phyloP scores from a whole-genome alignment of 2,329 filamentous ascomycete species.

The Keithomyces neogunnii region DNA sequence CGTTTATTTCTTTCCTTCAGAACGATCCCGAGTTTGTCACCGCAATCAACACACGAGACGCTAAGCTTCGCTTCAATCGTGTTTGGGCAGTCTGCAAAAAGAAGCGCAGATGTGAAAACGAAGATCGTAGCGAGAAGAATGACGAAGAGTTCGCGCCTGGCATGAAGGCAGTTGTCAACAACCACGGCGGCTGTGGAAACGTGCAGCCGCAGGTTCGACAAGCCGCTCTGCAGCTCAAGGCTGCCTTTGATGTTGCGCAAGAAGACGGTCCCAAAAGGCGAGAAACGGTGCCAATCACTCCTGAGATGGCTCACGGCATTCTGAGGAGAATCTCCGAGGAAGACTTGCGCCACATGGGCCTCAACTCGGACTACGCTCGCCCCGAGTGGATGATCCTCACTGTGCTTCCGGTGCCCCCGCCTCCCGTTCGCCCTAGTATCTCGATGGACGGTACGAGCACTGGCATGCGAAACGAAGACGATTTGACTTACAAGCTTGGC shows the following conservation, averaged over 20 bases:
- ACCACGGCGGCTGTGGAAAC: constrained; percentile 92
- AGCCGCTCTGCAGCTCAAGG: constrained; percentile 75
- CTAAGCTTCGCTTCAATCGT: constrained; percentile 86
- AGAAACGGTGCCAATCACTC: constrained; percentile 75
- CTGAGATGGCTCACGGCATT: constrained; percentile 76
- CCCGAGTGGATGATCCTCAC: constrained; percentile 98
- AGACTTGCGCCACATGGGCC: constrained; percentile 77
- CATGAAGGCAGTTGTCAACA: constrained; percentile 42
- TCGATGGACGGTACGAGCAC: constrained; percentile 91
- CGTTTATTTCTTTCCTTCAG: constrained; percentile 40
- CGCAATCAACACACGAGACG: constrained; percentile 78
- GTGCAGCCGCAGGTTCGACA: constrained; percentile 80
- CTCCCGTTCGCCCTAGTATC: constrained; percentile 92
- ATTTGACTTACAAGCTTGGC: constrained; percentile 97
- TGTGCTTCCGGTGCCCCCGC: constrained; percentile 88
- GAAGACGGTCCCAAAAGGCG: constrained; percentile 67
- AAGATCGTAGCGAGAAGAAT: constrained; percentile 59
- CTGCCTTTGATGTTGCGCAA: constrained; percentile 52
- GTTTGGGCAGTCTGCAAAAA: constrained; percentile 91
- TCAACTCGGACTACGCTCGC: constrained; percentile 90
- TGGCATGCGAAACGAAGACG: constrained; percentile 92
- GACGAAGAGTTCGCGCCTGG: constrained; percentile 59
- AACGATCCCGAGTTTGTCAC: constrained; percentile 75
- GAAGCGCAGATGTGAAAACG: constrained; percentile 76
- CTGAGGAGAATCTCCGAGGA: constrained; percentile 76